Evolutionary conservation across 495 filamentous ascomycete species (phyloP), one percentile per base, ranked within the genome.

Genomic region (Penicillium paxilli): DNA sequence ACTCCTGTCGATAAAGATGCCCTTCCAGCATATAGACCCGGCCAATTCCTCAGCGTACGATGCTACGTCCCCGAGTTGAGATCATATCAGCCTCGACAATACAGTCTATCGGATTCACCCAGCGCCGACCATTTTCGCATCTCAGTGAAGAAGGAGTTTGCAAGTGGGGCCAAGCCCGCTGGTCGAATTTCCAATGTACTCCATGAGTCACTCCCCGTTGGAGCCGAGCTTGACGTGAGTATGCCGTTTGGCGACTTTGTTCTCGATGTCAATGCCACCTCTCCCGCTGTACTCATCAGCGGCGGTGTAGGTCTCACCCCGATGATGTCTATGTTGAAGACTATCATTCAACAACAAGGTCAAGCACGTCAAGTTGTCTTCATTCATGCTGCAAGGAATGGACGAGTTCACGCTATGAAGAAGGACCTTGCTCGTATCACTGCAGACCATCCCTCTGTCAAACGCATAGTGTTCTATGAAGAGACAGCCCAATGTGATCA

Each of bases 231-330:
- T 24, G 69, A 81, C 51, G 63, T 87, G 9, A 80, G 80, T 21
- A 82, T 83, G 62, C 83, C 85, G 12, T 74, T 73, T 23, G 84
- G 85, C 20, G 84, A 87, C 42, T 87, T 87, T 69, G 80, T 80
- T 64, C 70, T 84, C 21, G 75, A 83, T 55, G 19, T 40, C 22
- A 59, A 58, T 20, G 46, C 49, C 10, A 56, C 55, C 5, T 55
- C 54, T 56, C 74, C 63, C 61, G 56, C 86, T 8, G 85, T 83
- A 3, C 68, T 88, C 51, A 75, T 88, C 49, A 82, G 80, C 1
- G 84, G 81, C 5, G 85, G 85, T 8, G 81, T 87, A 1, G 85
- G 85, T 21, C 69, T 86, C 25, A 84, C 85, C 6, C 79, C 81
- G 14, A 76, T 87, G 77, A 70, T 85, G 32, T 72, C 80, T 26